Evolutionary conservation across 345 rosid genomes (phyloP).

Genomic region (Moricandia arvensis): DNA sequence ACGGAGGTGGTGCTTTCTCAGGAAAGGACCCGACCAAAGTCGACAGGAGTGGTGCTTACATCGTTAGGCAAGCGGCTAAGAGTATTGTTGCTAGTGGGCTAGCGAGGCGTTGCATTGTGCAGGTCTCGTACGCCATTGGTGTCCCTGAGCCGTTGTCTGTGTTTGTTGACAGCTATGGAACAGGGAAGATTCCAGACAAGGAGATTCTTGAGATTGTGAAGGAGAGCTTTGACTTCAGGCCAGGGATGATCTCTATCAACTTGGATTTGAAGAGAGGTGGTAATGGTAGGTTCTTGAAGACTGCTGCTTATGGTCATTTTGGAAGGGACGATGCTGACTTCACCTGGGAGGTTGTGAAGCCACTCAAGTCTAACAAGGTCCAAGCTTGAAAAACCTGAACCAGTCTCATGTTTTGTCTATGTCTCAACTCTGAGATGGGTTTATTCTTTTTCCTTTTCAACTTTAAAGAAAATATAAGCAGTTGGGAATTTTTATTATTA

Average conservation of each 20-base stretch:
- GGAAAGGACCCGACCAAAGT: slow-evolving; percentile 82
- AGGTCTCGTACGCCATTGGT: slow-evolving; percentile 43
- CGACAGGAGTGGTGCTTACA: slow-evolving; percentile 77
- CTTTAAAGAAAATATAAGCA: not conserved
- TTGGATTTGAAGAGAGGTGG: slow-evolving; percentile 47
- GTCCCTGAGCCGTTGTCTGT: slow-evolving; percentile 47
- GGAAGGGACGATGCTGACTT: slow-evolving; percentile 47
- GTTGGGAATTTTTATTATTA: not conserved
- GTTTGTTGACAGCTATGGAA: slow-evolving; percentile 41
- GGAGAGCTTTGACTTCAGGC: slow-evolving; percentile 45
- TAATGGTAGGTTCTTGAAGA: slow-evolving; percentile 48
- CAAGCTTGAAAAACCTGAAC: slow-evolving; percentile 36
- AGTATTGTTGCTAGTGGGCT: slow-evolving; percentile 43
- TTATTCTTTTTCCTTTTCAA: slow-evolving; percentile 9
- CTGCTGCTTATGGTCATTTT: slow-evolving; percentile 45
- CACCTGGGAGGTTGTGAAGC: slow-evolving; percentile 49
- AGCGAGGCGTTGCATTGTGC: slow-evolving; percentile 39
- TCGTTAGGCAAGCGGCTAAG: slow-evolving; percentile 53
- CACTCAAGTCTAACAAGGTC: slow-evolving; percentile 42
- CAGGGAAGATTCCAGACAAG: slow-evolving; percentile 42
- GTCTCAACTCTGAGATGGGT: slow-evolving; percentile 20
- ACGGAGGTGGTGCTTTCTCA: slow-evolving; percentile 81
- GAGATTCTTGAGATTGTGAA: slow-evolving; percentile 43
- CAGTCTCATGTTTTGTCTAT: slow-evolving; percentile 13
- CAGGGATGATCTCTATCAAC: slow-evolving; percentile 43